These are phyloP conservation scores for sunflower (Helianthus annuus) DNA, from an alignment of 129 eudicot genomes.

Conservation along the genomic window DNA sequence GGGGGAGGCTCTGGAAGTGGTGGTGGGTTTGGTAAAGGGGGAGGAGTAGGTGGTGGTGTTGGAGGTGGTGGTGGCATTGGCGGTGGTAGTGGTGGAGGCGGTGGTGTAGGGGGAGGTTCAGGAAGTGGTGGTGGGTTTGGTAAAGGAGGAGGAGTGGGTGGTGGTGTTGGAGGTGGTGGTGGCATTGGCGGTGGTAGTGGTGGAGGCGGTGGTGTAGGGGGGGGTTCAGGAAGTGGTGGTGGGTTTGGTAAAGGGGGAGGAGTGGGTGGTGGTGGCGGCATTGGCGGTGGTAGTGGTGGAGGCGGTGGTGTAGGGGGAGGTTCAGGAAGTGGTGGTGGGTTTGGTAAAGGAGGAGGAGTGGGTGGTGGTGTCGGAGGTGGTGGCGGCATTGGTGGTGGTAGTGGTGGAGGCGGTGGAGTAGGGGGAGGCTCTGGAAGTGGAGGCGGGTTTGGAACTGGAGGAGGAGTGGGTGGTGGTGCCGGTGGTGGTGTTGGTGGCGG, in stretches of 20 bases:
- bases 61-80: conserved; percentile 2
- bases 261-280: background rate
- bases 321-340: conserved; percentile 20
- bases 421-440: conserved; percentile 2
- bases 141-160: background rate
- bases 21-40: too few species aligned
- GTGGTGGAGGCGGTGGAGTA: conserved; percentile 20
- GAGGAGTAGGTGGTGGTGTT: too few species aligned
- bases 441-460: conserved; percentile 11
- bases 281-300: background rate
- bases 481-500: conserved; percentile 11
- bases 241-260: conserved; percentile 3
- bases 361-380: conserved; percentile 14
- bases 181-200: background rate
- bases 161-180: conserved; percentile 21
- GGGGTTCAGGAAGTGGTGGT: background rate
- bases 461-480: conserved; percentile 15
- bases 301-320: background rate
- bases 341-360: conserved; percentile 33
- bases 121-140: background rate
- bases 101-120: conserved; percentile 4
- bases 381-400: conserved; percentile 6
- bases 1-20: too few species aligned
- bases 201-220: conserved; percentile 6
- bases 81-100: conserved; percentile 1